Base-by-base conservation (phyloP, 257 asterid species). In the Solanum okadae region DNA sequence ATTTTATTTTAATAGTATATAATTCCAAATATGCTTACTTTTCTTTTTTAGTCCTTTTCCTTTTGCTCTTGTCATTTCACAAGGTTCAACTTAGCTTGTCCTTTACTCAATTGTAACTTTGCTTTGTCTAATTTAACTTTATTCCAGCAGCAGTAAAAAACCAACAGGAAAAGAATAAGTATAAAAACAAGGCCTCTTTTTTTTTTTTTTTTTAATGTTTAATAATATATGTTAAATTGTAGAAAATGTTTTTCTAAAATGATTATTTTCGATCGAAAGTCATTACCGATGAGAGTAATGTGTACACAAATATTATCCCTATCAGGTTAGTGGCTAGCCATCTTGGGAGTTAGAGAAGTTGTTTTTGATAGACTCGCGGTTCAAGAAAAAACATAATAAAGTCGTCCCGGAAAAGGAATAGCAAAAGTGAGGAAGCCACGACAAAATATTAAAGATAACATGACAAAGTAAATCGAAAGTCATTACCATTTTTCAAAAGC, bases 351-450 rank as follows among this genome's bases (percentile, higher is more conserved):
- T n/a, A 65, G 18, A 11, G 1, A 4, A 3, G 4, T n/a, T n/a
- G 0, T 10, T n/a, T 63, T 11, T 5, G 4, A n/a, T 65, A 65
- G 8, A 65, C 0, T 11, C 0, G 16, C 0, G 0, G 1, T n/a
- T 65, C 2, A 11, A n/a, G 16, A n/a, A 65, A 11, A 65, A 10
- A 11, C 2, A 65, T 2, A n/a, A 11, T 0, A 65, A 65, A 65
- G 2, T n/a, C 1, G 1, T 65, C 0, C 15, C 2, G 0, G 0
- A 65, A 65, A 23, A 4, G 29, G 0, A 59, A 59, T 22, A 61
- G 5, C 2, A 20, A 0, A 61, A 61, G 68, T 61, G 14, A 63
- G 13, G 12, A 23, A 23, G 29, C 13, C 27, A 23, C 31, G 27
- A 63, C 0, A 23, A 23, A 23, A 63, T 63, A 63, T 10, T 63